Evolutionary conservation across 352 stramenopile genomes (phyloP).

Genomic region (Phytophthora pistaciae): DNA sequence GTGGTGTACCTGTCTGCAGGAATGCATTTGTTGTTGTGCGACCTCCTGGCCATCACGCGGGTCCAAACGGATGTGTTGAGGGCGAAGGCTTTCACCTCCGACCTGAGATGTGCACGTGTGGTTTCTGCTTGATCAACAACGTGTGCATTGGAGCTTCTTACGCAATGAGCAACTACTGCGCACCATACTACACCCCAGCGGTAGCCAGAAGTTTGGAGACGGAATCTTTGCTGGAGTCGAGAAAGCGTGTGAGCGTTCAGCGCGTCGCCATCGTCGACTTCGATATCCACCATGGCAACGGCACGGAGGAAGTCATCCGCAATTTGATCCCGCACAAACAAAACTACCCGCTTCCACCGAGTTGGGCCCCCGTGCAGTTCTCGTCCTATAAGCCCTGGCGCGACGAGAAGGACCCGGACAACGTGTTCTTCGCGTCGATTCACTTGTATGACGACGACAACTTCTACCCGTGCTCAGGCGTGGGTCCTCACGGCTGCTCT

Average conservation of each 20-base stretch:
- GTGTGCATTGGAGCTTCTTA: conserved; percentile 74
- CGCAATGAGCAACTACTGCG: conserved; percentile 58
- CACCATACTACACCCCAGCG: conserved; percentile 45
- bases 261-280: conserved; percentile 75
- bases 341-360: conserved; percentile 68
- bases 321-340: conserved; percentile 72
- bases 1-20: conserved; percentile 25
- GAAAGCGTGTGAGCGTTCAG: conserved; percentile 36
- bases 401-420: conserved; percentile 66
- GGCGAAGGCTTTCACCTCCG: conserved; percentile 58
- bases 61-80: conserved; percentile 69
- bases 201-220: not conserved
- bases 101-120: conserved; percentile 69
- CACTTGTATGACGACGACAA: conserved; percentile 71
- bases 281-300: conserved; percentile 77
- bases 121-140: conserved; percentile 78
- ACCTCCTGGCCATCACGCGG: conserved; percentile 68
- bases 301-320: conserved; percentile 71
- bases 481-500: conserved; percentile 56
- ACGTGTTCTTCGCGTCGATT: conserved; percentile 76
- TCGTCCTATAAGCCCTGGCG: conserved; percentile 76
- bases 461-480: conserved; percentile 71
- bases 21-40: conserved; percentile 73
- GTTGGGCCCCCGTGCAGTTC: conserved; percentile 67
- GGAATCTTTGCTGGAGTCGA: conserved; percentile 8